These are phyloP conservation scores for Furcasterigmium sp. DNA, from an alignment of 2,329 filamentous ascomycete species.

Conservation along the genomic window DNA sequence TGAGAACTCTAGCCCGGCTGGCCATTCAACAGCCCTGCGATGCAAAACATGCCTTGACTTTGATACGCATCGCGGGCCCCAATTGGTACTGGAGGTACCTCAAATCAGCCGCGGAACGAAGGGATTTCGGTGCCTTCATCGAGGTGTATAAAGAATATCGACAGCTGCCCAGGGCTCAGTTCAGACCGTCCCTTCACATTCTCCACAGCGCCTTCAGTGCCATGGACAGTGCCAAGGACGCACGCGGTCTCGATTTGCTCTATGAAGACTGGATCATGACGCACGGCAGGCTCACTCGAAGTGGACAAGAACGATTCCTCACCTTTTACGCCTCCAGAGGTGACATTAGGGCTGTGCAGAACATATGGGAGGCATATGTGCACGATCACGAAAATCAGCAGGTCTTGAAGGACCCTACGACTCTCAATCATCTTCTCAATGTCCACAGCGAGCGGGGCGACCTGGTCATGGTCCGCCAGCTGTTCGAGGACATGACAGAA, in stretches of 20 bases:
- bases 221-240: conserved; percentile 26
- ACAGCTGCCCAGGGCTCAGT: conserved; percentile 23
- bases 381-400: conserved; percentile 23
- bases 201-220: conserved; percentile 41
- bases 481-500: conserved; percentile 56
- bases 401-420: conserved; percentile 25
- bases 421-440: conserved; percentile 58
- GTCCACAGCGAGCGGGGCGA: conserved; percentile 68
- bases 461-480: conserved; percentile 47
- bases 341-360: conserved; percentile 37
- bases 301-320: conserved; percentile 43
- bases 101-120: conserved; percentile 18
- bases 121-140: conserved; percentile 24
- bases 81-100: conserved; percentile 40
- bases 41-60: conserved; percentile 24
- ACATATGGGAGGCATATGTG: conserved; percentile 39
- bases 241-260: conserved; percentile 37
- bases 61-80: conserved; percentile 36
- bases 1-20: conserved; percentile 22
- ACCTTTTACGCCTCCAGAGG: conserved; percentile 42
- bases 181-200: conserved; percentile 28
- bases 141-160: conserved; percentile 43
- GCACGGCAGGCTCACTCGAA: conserved; percentile 31
- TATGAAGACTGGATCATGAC: conserved; percentile 42
- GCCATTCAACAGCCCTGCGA: conserved; percentile 26